Base-by-base conservation (phyloP, 2,329 filamentous ascomycete genomes). In the Penicillium sp. region DNA sequence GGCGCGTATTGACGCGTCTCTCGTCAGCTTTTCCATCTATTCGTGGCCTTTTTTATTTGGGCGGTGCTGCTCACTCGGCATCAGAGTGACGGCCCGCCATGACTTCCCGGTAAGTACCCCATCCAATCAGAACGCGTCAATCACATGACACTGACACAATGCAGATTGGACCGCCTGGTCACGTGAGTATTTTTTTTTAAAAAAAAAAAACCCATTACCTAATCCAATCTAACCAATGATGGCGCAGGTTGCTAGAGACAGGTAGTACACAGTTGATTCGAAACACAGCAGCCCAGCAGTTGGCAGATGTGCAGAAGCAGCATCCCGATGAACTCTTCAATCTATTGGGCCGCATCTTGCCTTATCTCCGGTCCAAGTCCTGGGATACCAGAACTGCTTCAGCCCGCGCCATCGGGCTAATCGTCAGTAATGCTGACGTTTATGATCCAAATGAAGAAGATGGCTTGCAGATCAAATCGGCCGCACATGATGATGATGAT, bases 241-340 rank as follows among this genome's bases (percentile, higher is more conserved):
- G 16, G 23, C 2, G 29, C 64, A 95, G 89, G 50, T 80, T 98
- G 62, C 81, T 98, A 55, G 92, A 98, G 75, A 96, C 92, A 41
- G 92, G 92, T 55, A 96, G 90, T 69, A 98, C 92, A 44, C 83
- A 84, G 61, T 75, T 98, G 51, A 96, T 98, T 61, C 83, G 93
- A 52, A 94, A 95, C 60, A 98, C 92, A 47, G 93, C 92, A 46
- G 92, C 94, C 45, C 88, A 93, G 60, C 92, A 98, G 68, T 76
- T 98, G 47, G 92, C 89, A 45, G 92, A 98, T 67, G 92, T 95
- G 65, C 93, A 98, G 67, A 96, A 95, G 62, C 85, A 92, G 64
- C 92, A 96, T 56, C 92, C 92, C 0, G 90, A 98, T 67, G 93
- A 98, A 64, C 73, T 98, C 1, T 96, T 96, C 68, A 95, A 96